Evolutionary conservation across 1,284 basidiomycete genomes (phyloP), one percentile per base, ranked within the genome.

Genomic region (Stereum hirsutum): DNA sequence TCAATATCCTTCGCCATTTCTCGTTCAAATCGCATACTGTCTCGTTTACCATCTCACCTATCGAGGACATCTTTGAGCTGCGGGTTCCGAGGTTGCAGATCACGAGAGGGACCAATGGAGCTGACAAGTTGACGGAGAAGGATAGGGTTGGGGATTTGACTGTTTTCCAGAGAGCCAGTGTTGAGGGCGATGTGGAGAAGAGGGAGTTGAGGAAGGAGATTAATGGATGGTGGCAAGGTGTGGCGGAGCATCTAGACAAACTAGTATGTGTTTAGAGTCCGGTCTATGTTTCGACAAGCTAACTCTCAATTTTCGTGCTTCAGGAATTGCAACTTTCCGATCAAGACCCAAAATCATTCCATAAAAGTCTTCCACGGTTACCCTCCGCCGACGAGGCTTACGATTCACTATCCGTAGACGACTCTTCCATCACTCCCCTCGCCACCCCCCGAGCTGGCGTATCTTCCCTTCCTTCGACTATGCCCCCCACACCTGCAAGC

Each of bases 1-100:
- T 61, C 41, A 72, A 73, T 43, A 69, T 81, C 49, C 52, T 72
- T 17, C 70, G 76, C 1, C 68, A 75, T 51, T 81, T 81, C 54
- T 53, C 66, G 11, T 58, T 58, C 15, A 50, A 53, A 25, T 59
- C 56, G 2, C 60, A 63, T 30, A 61, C 55, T 11, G 58, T 82
- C 2, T 65, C 72, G 0, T 68, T 82, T 43, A 58, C 69, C 0
- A 52, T 76, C 1, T 65, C 69, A 1, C 47, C 58, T 1, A 57
- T 78, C 12, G 66, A 72, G 17, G 74, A 80, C 46, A 60, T 83
- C 2, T 82, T 74, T 52, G 78, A 85, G 49, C 55, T 84, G 3
- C 65, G 68, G 2, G 68, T 79, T 0, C 81, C 81, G 2, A 54
- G 72, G 35, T 50, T 81, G 38, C 78, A 82, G 54, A 70, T 81